Base-by-base conservation (phyloP, 2,329 filamentous ascomycete species). In the Microdochium trichocladiopsis region DNA sequence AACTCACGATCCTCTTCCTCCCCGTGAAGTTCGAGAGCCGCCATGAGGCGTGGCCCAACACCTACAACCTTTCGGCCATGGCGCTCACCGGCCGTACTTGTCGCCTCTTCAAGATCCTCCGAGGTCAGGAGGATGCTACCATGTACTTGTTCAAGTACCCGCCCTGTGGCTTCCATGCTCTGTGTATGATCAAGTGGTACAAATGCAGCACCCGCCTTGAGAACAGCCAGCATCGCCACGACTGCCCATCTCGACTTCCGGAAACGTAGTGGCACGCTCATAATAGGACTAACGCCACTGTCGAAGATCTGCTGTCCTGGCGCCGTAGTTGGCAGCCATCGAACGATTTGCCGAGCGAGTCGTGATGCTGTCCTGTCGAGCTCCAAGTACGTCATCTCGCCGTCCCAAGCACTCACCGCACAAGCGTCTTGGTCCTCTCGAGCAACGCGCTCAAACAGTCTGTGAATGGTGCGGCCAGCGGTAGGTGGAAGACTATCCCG, bases 91-190 rank as follows among this genome's bases (percentile, higher is more conserved):
- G 76, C 59, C 11, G 71, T 67, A 36, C 72, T 68, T 21, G 70
- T 69, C 51, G 66, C 72, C 23, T 69, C 67, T 37, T 70, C 73
- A 45, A 67, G 66, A 14, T 66, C 64, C 48, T 77, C 74, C 0
- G 74, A 74, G 2, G 71, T 69, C 3, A 79, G 59, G 5, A 76
- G 69, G 23, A 78, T 2, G 74, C 70, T 16, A 67, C 64, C 18
- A 78, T 67, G 11, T 71, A 66, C 36, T 71, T 68, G 33, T 76
- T 69, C 2, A 74, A 70, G 8, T 69, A 68, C 31, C 69, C 67
- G 21, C 72, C 70, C 28, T 71, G 67, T 50, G 64, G 60, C 21
- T 69, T 63, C 24, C 77, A 71, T 14, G 73, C 69, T 2, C 66
- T 54, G 47, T 18, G 52, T 37, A 3, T 52, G 55, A 47, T 61